Percentiles rank a stretch among this genome's conserved stretches.
Evolutionary conservation across 2,329 filamentous ascomycete species (phyloP).

Genomic region (Colletotrichum sp.): DNA sequence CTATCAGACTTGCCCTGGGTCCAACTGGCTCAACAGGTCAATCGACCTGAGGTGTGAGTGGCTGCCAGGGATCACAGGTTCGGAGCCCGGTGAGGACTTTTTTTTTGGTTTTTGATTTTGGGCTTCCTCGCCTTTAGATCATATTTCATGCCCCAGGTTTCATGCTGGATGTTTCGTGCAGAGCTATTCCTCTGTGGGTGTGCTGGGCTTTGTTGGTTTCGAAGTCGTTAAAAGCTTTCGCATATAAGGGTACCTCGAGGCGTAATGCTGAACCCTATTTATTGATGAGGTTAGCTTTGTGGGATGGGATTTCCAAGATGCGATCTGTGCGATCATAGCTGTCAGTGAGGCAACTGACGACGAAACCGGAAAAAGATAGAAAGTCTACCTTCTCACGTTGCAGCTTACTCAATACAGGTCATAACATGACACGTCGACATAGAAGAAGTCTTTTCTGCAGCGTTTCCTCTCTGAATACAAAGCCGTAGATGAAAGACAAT

Average conservation of each 20-base stretch:
- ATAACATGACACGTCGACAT: not conserved
- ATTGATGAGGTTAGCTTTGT: accelerated
- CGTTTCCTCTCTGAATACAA: not conserved
- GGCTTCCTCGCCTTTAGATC: not conserved
- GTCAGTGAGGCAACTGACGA: too few species aligned
- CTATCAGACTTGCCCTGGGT: not conserved
- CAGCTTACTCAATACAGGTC: not conserved
- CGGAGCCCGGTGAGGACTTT: not conserved
- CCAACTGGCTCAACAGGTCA: not conserved
- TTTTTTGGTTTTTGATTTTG: not conserved
- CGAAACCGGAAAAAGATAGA: not conserved
- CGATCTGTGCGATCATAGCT: accelerated
- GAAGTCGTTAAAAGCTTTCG: accelerated
- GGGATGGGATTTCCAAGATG: not conserved
- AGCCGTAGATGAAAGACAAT: not conserved
- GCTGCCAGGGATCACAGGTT: not conserved
- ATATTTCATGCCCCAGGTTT: not conserved
- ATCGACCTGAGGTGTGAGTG: not conserved
- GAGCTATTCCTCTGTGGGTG: accelerated
- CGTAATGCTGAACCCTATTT: accelerated
- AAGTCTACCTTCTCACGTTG: accelerated
- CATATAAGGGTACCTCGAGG: not conserved
- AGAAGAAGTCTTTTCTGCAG: accelerated
- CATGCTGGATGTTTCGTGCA: not conserved
- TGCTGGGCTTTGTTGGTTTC: not conserved